Evolutionary conservation across 257 asterid genomes (phyloP).

Genomic region (Penstemon barbatus): DNA sequence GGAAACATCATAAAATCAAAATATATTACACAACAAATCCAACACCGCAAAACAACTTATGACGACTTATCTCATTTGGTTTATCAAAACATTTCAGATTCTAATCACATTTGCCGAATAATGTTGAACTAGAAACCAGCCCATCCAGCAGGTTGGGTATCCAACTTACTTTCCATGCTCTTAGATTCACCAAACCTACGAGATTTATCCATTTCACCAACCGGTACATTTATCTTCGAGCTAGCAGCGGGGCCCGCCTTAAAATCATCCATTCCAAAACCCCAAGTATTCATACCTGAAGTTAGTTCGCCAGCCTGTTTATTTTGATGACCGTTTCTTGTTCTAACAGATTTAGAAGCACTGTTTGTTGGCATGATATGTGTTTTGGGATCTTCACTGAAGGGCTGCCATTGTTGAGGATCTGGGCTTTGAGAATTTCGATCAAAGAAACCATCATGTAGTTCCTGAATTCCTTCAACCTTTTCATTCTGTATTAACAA

Average conservation of each 20-base stretch:
- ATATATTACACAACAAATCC: neutral
- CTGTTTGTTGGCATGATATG: conserved; percentile 33
- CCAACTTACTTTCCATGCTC: conserved; percentile 49
- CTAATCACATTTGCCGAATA: neutral
- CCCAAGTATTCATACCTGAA: conserved; percentile 53
- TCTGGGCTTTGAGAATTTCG: conserved; percentile 57
- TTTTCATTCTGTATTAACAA: conserved; percentile 49
- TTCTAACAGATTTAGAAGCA: conserved; percentile 58
- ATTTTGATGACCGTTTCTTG: conserved; percentile 54
- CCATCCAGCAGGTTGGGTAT: conserved; percentile 91
- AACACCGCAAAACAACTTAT: conserved; percentile 1
- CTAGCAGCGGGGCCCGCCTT: conserved; percentile 62
- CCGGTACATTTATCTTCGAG: conserved; percentile 40
- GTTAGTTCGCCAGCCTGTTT: conserved; percentile 40
- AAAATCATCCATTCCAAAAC: conserved; percentile 74
- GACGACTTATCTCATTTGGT: neutral
- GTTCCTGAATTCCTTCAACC: conserved; percentile 79
- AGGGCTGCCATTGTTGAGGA: conserved; percentile 83
- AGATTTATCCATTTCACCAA: conserved; percentile 39
- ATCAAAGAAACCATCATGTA: conserved; percentile 65
- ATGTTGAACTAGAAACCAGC: conserved; percentile 62
- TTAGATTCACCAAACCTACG: conserved; percentile 51
- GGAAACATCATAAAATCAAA: neutral
- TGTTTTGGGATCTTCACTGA: conserved; percentile 56
- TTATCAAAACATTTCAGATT: neutral